Evolutionary conservation across 1,139 yeast species (phyloP).

Genomic region (Scheffersomyces insectosa): DNA sequence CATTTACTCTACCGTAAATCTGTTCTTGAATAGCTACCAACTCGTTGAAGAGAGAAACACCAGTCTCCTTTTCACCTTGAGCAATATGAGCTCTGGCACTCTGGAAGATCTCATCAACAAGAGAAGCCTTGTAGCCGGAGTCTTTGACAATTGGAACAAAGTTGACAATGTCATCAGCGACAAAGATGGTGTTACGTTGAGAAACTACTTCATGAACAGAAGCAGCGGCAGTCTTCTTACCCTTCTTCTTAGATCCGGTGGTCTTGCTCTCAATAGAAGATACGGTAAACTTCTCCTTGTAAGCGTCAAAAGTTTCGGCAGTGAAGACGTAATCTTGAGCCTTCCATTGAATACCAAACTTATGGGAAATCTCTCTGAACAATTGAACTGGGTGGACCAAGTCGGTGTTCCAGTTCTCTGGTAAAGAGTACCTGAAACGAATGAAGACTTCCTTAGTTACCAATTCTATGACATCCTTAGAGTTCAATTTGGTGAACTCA

Average conservation of each 20-base stretch:
- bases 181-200: constrained; percentile 44
- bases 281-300: constrained; percentile 17
- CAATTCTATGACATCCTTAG: constrained; percentile 41
- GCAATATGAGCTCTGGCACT: constrained; percentile 58
- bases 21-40: constrained; percentile 77
- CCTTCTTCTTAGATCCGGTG: constrained; percentile 31
- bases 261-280: constrained; percentile 17
- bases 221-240: constrained; percentile 32
- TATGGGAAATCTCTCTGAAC: constrained; percentile 70
- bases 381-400: constrained; percentile 44
- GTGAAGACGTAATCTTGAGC: constrained; percentile 54
- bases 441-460: constrained; percentile 52
- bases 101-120: constrained; percentile 79
- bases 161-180: constrained; percentile 62
- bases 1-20: constrained; percentile 78
- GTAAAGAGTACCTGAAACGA: constrained; percentile 64
- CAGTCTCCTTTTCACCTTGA: constrained; percentile 47
- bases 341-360: constrained; percentile 87
- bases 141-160: constrained; percentile 76
- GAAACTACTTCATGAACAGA: constrained; percentile 11
- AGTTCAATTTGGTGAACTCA: constrained; percentile 46
- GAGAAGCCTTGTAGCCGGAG: constrained; percentile 62
- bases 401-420: constrained; percentile 46
- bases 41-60: constrained; percentile 63
- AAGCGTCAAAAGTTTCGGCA: constrained; percentile 42